Evolutionary conservation across 805 yeast species (phyloP).

Genomic region (Pichia eremophila): DNA sequence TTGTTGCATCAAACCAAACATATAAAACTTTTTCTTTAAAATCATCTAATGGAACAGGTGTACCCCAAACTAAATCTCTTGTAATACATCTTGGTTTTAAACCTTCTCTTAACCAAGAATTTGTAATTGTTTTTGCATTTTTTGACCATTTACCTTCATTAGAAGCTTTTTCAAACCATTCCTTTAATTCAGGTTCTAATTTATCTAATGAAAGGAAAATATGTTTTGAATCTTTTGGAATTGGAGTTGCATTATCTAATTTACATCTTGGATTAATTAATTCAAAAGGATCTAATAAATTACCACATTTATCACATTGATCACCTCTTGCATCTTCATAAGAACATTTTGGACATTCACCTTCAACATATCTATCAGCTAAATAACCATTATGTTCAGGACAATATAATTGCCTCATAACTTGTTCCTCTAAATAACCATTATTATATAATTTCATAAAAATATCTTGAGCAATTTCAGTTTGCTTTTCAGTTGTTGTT

Average conservation of each 20-base stretch:
- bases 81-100: conserved; percentile 92
- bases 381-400: conserved; percentile 81
- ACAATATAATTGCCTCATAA: conserved; percentile 86
- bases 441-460: conserved; percentile 69
- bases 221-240: conserved; percentile 74
- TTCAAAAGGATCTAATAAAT: conserved; percentile 82
- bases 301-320: conserved; percentile 97
- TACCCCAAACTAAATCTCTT: conserved; percentile 96
- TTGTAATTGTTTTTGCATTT: conserved; percentile 80
- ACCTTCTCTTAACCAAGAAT: conserved; percentile 92
- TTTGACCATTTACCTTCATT: conserved; percentile 82
- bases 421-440: conserved; percentile 74
- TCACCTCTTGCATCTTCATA: conserved; percentile 99
- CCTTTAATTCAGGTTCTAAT: conserved; percentile 62
- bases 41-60: conserved; percentile 88
- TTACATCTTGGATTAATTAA: conserved; percentile 93
- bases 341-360: conserved; percentile 90
- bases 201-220: conserved; percentile 77
- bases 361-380: conserved; percentile 96
- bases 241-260: conserved; percentile 76
- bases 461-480: conserved; percentile 92
- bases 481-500: conserved; percentile 86
- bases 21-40: conserved; percentile 85
- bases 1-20: conserved; percentile 98
- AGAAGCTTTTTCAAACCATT: conserved; percentile 65